Evolutionary conservation across 441 rosid species (phyloP).

Genomic region (Populus hybrid): DNA sequence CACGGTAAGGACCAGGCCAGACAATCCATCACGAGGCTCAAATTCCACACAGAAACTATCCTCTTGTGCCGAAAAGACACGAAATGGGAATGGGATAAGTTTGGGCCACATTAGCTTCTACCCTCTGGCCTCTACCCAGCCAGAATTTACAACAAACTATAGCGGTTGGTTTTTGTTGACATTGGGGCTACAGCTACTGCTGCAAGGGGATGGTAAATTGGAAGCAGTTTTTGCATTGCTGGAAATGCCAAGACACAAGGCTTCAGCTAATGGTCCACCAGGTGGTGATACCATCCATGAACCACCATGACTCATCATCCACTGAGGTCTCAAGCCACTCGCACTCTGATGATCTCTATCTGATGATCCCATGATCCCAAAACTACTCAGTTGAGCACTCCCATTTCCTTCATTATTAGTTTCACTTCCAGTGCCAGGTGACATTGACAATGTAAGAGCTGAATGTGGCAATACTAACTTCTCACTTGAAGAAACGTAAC

Average conservation of each 20-base stretch:
- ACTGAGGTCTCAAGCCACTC: conserved; percentile 32
- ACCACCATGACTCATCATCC: conserved; percentile 39
- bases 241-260: conserved; percentile 65
- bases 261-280: conserved; percentile 75
- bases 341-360: conserved; percentile 17
- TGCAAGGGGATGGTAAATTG: conserved; percentile 14
- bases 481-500: conserved; percentile 28
- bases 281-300: conserved; percentile 60
- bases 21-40: not conserved
- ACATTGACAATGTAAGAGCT: conserved; percentile 62
- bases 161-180: not conserved
- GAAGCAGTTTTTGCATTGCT: conserved; percentile 29
- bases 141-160: not conserved
- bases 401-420: conserved; percentile 25
- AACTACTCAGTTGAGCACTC: conserved; percentile 29
- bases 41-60: not conserved
- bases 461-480: conserved; percentile 33
- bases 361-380: conserved; percentile 20
- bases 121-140: not conserved
- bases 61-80: not conserved
- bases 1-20: not conserved
- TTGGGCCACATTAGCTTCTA: not conserved
- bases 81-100: not conserved
- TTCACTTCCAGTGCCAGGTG: conserved; percentile 33
- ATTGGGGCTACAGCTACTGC: conserved; percentile 11